These are phyloP conservation scores for Noccaea bulbosa DNA, from an alignment of 345 rosid genomes.

Conservation along the genomic window DNA sequence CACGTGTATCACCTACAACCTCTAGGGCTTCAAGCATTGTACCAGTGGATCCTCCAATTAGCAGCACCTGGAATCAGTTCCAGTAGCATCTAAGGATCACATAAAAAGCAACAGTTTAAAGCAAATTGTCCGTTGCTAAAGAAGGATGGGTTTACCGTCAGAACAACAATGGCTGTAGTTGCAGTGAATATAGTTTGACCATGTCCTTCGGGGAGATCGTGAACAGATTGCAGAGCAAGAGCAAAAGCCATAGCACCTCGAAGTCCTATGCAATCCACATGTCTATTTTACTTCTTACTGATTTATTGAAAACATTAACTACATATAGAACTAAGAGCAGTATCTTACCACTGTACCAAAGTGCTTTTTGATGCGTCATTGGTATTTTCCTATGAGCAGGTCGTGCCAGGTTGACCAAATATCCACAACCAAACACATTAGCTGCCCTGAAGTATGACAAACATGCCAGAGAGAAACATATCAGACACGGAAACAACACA, in stretches of 20 bases:
- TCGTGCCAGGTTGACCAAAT: constrained; percentile 85
- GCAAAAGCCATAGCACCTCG: constrained; percentile 99
- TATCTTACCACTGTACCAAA: constrained; percentile 96
- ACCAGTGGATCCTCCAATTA: constrained; percentile 98
- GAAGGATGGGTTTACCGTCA: constrained; percentile 60
- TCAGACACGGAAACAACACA: constrained; percentile 20
- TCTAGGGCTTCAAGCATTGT: constrained; percentile 95
- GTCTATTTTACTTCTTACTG: constrained; percentile 28
- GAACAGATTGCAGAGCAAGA: constrained; percentile 96
- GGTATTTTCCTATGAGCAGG: constrained; percentile 85
- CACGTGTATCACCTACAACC: constrained; percentile 84
- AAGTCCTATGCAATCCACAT: constrained; percentile 63
- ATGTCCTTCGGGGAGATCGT: constrained; percentile 97
- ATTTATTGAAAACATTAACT: background rate
- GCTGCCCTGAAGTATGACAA: constrained; percentile 69
- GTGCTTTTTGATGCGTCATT: constrained; percentile 91
- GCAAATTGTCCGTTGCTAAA: constrained; percentile 30
- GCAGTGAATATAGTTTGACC: constrained; percentile 98
- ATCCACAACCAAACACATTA: constrained; percentile 93
- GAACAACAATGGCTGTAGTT: constrained; percentile 93
- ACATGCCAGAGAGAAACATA: constrained; percentile 38
- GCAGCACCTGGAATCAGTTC: constrained; percentile 62
- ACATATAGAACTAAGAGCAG: constrained; percentile 19
- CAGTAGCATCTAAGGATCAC: constrained; percentile 24
- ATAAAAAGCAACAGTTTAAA: constrained; percentile 7